Base-by-base conservation (phyloP, 2,329 filamentous ascomycete species). In the Periconia sp. region DNA sequence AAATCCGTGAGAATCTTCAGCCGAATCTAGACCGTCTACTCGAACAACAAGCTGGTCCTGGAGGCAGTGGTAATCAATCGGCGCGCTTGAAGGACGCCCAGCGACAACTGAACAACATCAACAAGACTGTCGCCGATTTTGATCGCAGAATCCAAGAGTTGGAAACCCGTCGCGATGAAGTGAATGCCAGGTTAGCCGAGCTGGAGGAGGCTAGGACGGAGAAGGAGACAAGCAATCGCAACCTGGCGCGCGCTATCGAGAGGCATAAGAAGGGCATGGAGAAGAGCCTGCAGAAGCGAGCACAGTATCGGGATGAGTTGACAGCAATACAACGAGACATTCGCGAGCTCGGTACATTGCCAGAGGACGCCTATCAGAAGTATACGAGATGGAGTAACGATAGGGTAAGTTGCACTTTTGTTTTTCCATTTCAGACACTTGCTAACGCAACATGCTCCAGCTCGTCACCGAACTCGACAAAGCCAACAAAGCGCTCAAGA, bases 331-430 rank as follows among this genome's bases (percentile, higher is more conserved):
- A 87, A 56, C 89, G 91, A 68, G 93, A 92, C 59, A 97, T 99
- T 64, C 88, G 93, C 45, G 92, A 96, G 61, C 81, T 99, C 7
- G 94, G 94, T 61, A 92, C 96, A 17, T 81, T 99, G 15, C 93
- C 94, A 0, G 92, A 97, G 57, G 92, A 97, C 66, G 92, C 93
- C 0, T 94, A 96, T 70, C 90, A 90, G 61, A 94, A 92, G 68
- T 99, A 96, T 71, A 86, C 90, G 67, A 88, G 88, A 62, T 89
- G 91, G 73, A 88, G 91, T 62, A 86, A 88, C 23, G 90, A 92
- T 58, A 85, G 82, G 47, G 89, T 93, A 76, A 76, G 83, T n/a
- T 75, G 23, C 42, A 44, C 17, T n/a, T 10, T 23, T 15, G 9
- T 6, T 14, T 20, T 27, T 18, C 19, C 47, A n/a, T 2, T 17